These are phyloP conservation scores for Aristolochia contorta DNA, from an alignment of 164 flowering plant species.

Conservation along the genomic window DNA sequence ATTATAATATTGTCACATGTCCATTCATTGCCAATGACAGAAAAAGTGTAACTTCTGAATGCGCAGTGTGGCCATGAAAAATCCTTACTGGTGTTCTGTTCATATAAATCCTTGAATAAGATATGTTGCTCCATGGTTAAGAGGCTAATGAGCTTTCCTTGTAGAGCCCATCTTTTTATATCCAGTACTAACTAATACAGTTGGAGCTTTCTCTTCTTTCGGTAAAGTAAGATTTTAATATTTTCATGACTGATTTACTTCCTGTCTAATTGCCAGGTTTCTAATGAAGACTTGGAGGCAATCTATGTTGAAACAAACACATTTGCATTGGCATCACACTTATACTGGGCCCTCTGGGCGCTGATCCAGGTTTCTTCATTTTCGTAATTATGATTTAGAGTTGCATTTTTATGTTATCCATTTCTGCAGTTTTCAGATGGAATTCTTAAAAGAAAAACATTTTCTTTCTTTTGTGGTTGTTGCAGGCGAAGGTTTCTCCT, in stretches of 20 bases:
- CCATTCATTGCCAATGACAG: too few species aligned
- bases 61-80: too few species aligned
- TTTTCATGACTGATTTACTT: neutral
- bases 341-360: slow-evolving; percentile 96
- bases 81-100: too few species aligned
- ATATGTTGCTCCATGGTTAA: too few species aligned
- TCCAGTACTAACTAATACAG: too few species aligned
- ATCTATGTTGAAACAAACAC: slow-evolving; percentile 74
- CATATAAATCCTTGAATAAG: too few species aligned
- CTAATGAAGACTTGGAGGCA: slow-evolving; percentile 53
- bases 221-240: too few species aligned
- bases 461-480: neutral
- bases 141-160: too few species aligned
- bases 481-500: slow-evolving; percentile 83
- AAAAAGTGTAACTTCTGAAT: too few species aligned
- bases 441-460: neutral
- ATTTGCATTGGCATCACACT: slow-evolving; percentile 69
- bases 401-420: neutral
- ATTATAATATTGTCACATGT: too few species aligned
- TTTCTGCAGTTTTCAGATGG: neutral
- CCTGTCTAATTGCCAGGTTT: slow-evolving; percentile 35
- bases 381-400: neutral
- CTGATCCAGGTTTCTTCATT: slow-evolving; percentile 64
- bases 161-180: too few species aligned
- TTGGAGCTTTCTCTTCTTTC: too few species aligned